A percentile compares a stretch with the other conserved stretches of the same genome.
These are phyloP conservation scores for Hyaloperonospora brassicae DNA, from an alignment of 352 stramenopile species.

Conservation along the genomic window DNA sequence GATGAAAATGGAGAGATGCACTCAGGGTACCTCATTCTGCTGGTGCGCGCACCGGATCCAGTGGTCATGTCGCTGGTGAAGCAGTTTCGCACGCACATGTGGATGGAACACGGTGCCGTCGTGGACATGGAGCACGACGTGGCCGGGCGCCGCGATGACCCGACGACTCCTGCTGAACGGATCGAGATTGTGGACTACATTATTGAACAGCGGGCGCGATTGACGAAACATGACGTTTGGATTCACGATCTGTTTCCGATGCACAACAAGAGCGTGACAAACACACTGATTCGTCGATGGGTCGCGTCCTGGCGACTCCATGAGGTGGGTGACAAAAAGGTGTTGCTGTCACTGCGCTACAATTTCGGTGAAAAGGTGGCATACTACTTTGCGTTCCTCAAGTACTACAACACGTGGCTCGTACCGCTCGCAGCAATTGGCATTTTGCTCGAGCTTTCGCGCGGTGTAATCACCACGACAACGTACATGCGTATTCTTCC, in stretches of 20 bases:
- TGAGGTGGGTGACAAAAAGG: constrained; percentile 49
- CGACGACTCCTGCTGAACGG: constrained; percentile 64
- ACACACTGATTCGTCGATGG: constrained; percentile 63
- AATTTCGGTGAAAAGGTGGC: constrained; percentile 84
- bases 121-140: constrained; percentile 74
- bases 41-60: constrained; percentile 52
- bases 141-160: constrained; percentile 41
- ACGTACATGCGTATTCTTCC: constrained; percentile 73
- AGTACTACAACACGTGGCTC: constrained; percentile 76
- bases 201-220: constrained; percentile 62
- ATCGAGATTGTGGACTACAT: constrained; percentile 84
- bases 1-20: constrained; percentile 79
- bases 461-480: constrained; percentile 43
- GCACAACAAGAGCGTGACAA: constrained; percentile 61
- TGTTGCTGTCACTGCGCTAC: constrained; percentile 54
- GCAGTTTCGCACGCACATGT: constrained; percentile 58
- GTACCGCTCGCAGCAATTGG: constrained; percentile 65
- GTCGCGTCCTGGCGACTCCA: constrained; percentile 53
- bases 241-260: constrained; percentile 83
- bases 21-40: constrained; percentile 67
- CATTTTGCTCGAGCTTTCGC: constrained; percentile 47
- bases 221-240: constrained; percentile 49
- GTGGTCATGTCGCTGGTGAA: constrained; percentile 58
- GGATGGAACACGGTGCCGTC: constrained; percentile 73
- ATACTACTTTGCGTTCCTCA: constrained; percentile 84